Conservation (phyloP, 1,284 basidiomycete genomes). For the Ganoderma lingzhi region DNA sequence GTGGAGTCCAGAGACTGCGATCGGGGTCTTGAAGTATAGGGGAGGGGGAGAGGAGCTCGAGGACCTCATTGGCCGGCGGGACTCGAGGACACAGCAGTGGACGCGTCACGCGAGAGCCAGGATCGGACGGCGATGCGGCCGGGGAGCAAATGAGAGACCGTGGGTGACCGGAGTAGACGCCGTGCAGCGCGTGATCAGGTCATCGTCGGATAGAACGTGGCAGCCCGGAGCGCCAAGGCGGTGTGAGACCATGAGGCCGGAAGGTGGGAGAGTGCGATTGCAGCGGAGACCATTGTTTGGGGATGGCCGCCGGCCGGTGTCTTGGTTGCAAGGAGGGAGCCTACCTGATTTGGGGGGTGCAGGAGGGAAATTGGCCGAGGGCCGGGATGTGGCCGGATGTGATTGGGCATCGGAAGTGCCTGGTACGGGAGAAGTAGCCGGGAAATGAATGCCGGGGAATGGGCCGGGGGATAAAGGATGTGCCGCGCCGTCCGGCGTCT, state of each 20-base stretch:
- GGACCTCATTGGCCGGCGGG: not conserved
- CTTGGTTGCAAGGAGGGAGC: conserved; percentile 17
- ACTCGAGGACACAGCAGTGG: not conserved
- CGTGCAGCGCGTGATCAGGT: not conserved
- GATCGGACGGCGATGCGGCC: conserved; percentile 9
- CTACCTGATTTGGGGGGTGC: conserved; percentile 22
- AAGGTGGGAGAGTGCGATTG: conserved; percentile 15
- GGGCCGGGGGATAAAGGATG: conserved; percentile 10
- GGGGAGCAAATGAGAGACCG: conserved; percentile 34
- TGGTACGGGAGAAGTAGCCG: conserved; percentile 29
- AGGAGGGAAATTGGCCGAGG: conserved; percentile 25
- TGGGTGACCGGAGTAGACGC: conserved; percentile 20
- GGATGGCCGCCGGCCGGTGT: conserved; percentile 25
- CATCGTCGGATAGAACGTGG: conserved; percentile 1
- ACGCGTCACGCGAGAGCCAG: not conserved
- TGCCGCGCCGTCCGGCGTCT: conserved; percentile 13
- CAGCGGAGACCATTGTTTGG: conserved; percentile 11
- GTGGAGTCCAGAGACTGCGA: too few relatives aligned
- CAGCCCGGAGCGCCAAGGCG: conserved; percentile 1
- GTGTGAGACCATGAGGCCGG: not conserved
- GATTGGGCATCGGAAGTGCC: conserved; percentile 17
- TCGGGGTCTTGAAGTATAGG: not conserved
- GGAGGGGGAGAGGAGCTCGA: not conserved
- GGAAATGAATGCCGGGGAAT: conserved; percentile 32
- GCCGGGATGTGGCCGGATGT: conserved; percentile 9